Evolutionary conservation across 1,284 basidiomycete species (phyloP).

Genomic region (Marasmius sp.): DNA sequence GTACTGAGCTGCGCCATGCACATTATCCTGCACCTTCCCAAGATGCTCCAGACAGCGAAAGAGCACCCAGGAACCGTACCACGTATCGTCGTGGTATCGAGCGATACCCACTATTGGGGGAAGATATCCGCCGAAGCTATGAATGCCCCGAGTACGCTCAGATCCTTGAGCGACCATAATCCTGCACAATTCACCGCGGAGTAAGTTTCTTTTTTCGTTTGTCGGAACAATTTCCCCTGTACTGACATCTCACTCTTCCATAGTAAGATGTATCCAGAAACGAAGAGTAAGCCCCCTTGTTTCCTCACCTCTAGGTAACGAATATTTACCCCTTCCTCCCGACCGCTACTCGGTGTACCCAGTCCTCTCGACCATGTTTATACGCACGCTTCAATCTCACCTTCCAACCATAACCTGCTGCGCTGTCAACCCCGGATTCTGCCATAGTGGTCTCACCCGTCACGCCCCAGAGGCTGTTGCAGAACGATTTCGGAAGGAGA

Average conservation of each 20-base stretch:
- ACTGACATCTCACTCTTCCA: slow-evolving; percentile 13
- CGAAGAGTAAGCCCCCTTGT: slow-evolving; percentile 29
- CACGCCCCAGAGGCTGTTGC: slow-evolving; percentile 16
- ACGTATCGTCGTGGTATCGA: slow-evolving; percentile 20
- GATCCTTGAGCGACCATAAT: slow-evolving; percentile 21
- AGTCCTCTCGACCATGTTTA: slow-evolving; percentile 45
- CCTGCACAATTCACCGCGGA: slow-evolving; percentile 22
- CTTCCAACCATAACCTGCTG: slow-evolving; percentile 34
- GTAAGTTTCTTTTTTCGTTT: neutral
- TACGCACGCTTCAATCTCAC: slow-evolving; percentile 35
- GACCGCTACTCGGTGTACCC: neutral
- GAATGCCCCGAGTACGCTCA: slow-evolving; percentile 22
- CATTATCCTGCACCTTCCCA: neutral
- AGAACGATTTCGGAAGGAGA: slow-evolving; percentile 21
- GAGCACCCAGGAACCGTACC: neutral
- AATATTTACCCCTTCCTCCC: slow-evolving; percentile 3
- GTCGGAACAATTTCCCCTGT: neutral
- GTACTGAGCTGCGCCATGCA: neutral
- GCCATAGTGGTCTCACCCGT: slow-evolving; percentile 39
- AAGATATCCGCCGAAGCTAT: slow-evolving; percentile 24
- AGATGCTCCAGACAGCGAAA: neutral
- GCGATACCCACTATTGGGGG: slow-evolving; percentile 32
- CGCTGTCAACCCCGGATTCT: slow-evolving; percentile 47
- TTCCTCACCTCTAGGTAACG: neutral
- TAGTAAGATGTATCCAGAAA: slow-evolving; percentile 25